phyloP scores from a whole-genome alignment of 495 filamentous ascomycete species.

The Hypoxylon lienhwacheense region DNA sequence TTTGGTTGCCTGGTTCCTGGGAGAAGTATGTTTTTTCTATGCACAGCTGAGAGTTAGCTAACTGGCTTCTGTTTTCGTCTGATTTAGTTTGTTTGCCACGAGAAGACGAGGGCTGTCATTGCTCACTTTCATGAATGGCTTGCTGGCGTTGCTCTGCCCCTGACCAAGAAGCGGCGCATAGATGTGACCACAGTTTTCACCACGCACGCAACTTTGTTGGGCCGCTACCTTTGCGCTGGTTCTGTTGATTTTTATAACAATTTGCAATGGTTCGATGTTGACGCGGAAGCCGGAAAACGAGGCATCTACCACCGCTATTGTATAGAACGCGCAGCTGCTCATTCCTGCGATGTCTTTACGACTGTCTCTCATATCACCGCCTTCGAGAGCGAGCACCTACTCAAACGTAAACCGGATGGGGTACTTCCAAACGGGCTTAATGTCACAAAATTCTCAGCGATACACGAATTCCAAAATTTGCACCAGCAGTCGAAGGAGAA shows the following conservation, averaged over 20 bases:
- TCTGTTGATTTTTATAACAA: constrained; percentile 99
- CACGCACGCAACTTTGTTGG: constrained; percentile 92
- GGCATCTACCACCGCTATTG: constrained; percentile 99
- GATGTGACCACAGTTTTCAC: constrained; percentile 99
- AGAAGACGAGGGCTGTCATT: constrained; percentile 85
- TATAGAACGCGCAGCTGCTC: constrained; percentile 90
- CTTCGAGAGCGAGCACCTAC: constrained; percentile 94
- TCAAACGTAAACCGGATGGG: constrained; percentile 97
- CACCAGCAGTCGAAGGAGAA: constrained; percentile 95
- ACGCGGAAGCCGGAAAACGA: constrained; percentile 94
- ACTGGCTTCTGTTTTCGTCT: constrained; percentile 11
- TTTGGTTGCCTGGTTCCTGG: constrained; percentile 95
- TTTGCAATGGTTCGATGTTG: constrained; percentile 94
- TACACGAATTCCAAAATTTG: constrained; percentile 98
- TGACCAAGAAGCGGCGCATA: constrained; percentile 90
- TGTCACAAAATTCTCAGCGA: constrained; percentile 97
- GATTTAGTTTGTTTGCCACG: constrained; percentile 85
- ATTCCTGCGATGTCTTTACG: constrained; percentile 93
- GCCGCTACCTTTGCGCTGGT: constrained; percentile 93
- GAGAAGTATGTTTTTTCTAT: constrained; percentile 68
- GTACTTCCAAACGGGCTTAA: constrained; percentile 96
- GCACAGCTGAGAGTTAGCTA: constrained; percentile 1
- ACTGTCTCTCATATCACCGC: constrained; percentile 98
- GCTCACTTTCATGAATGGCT: constrained; percentile 99
- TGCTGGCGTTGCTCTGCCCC: constrained; percentile 90